Conservation (phyloP, 2,329 filamentous ascomycete species). For the Alternaria ventricosa region DNA sequence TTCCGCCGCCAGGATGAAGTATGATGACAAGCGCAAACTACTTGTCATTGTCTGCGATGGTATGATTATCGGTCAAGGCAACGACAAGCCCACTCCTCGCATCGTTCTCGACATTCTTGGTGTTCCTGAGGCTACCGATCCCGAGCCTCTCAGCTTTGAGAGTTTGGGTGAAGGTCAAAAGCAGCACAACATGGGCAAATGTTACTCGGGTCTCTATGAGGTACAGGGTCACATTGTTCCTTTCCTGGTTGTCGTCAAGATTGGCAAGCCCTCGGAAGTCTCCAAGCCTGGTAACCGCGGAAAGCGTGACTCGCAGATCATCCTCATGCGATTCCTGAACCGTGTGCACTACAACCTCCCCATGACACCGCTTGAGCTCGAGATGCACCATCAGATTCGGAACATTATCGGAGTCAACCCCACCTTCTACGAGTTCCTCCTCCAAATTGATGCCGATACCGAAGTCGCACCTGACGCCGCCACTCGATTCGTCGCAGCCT, state of each 20-base stretch:
- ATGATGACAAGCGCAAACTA: constrained; percentile 98
- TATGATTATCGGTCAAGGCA: constrained; percentile 99
- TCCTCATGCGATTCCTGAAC: constrained; percentile 98
- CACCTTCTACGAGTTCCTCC: constrained; percentile 95
- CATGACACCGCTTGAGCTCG: constrained; percentile 95
- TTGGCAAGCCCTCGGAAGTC: constrained; percentile 83
- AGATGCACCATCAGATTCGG: constrained; percentile 98
- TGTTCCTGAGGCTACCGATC: constrained; percentile 90
- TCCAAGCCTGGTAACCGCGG: constrained; percentile 86
- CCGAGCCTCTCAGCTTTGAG: constrained; percentile 95
- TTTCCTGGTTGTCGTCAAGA: constrained; percentile 95
- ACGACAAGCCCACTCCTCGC: constrained; percentile 91
- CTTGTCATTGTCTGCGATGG: constrained; percentile 92
- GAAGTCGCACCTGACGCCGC: constrained; percentile 88
- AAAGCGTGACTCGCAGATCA: constrained; percentile 98
- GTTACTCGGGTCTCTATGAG: constrained; percentile 97
- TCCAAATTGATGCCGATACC: constrained; percentile 97
- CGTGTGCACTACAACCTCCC: constrained; percentile 96
- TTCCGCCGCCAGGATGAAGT: constrained; percentile 91
- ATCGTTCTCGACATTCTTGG: constrained; percentile 98
- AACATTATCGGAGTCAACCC: constrained; percentile 99
- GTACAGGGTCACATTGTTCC: constrained; percentile 98
- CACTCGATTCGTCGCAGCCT: constrained; percentile 88
- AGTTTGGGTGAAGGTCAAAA: constrained; percentile 93
- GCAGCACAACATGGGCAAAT: constrained; percentile 99